Evolutionary conservation across 2,329 filamentous ascomycete species (phyloP).

Genomic region (Cytospora paraplurivora): DNA sequence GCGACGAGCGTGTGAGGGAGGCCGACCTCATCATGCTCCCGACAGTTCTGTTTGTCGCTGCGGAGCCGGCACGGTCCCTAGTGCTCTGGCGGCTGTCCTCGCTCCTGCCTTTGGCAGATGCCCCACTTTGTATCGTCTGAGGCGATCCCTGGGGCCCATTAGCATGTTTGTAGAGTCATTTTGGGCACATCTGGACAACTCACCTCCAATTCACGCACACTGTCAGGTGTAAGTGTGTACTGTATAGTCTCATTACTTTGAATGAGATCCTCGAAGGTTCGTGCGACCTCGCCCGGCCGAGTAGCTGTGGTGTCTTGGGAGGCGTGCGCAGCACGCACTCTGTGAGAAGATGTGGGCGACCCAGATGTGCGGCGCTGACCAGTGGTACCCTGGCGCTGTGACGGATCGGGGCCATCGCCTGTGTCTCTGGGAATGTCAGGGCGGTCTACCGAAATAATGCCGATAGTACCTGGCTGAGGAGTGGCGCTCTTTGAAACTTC

Average conservation of each 20-base stretch:
- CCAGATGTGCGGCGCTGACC: slow-evolving; percentile 51
- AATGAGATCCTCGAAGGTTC: slow-evolving; percentile 77
- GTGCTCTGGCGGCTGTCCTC: slow-evolving; percentile 48
- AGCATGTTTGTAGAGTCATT: slow-evolving; percentile 1
- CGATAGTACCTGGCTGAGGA: slow-evolving; percentile 37
- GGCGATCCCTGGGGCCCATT: slow-evolving; percentile 24
- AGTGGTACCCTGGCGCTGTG: slow-evolving; percentile 30
- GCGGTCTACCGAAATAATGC: slow-evolving; percentile 45
- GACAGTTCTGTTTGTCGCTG: slow-evolving; percentile 45
- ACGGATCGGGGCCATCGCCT: slow-evolving; percentile 34
- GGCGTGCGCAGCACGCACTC: slow-evolving; percentile 55
- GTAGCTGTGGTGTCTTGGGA: slow-evolving; percentile 59
- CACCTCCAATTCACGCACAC: slow-evolving; percentile 76
- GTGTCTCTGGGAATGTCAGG: slow-evolving; percentile 37
- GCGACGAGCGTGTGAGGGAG: slow-evolving; percentile 40
- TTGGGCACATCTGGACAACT: slow-evolving; percentile 36
- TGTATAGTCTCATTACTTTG: slow-evolving; percentile 81
- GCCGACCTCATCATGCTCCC: slow-evolving; percentile 40
- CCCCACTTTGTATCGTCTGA: slow-evolving; percentile 36
- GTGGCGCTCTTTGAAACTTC: slow-evolving; percentile 13
- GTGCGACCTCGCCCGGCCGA: slow-evolving; percentile 60
- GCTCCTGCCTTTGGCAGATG: slow-evolving; percentile 46
- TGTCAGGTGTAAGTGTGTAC: slow-evolving; percentile 79
- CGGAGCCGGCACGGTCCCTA: slow-evolving; percentile 49
- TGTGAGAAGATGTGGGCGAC: slow-evolving; percentile 53